phyloP scores from a whole-genome alignment of 257 asterid species.

The Solanum corneliomulleri region DNA sequence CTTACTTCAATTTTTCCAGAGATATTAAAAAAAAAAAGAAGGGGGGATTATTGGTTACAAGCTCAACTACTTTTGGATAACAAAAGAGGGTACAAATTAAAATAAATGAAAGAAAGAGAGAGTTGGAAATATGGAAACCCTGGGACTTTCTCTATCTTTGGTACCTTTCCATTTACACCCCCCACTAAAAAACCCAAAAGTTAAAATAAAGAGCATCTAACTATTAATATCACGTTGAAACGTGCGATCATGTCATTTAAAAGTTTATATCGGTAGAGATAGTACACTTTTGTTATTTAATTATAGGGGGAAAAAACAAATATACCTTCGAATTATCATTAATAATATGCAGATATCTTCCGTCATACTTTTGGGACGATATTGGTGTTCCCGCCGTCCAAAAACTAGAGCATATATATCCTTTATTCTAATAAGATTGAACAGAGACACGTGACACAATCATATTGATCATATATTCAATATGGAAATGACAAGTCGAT shows the following conservation, averaged over 20 bases:
- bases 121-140: conserved; percentile 12
- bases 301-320: no score
- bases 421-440: no score
- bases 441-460: no score
- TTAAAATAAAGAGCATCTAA: background rate
- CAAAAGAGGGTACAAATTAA: background rate
- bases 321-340: no score
- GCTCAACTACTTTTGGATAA: conserved; percentile 5
- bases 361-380: no score
- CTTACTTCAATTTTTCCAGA: background rate
- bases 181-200: background rate
- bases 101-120: conserved; percentile 1
- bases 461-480: no score
- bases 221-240: no score
- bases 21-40: background rate
- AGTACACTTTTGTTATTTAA: no score
- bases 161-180: background rate
- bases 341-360: no score
- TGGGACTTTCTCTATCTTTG: conserved; percentile 11
- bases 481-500: rapidly evolving
- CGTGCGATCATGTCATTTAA: background rate
- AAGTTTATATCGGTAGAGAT: no score
- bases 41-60: background rate
- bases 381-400: no score
- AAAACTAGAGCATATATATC: no score